Evolutionary conservation across 2,329 filamentous ascomycete genomes (phyloP).

Genomic region (Sporothrix luriei): DNA sequence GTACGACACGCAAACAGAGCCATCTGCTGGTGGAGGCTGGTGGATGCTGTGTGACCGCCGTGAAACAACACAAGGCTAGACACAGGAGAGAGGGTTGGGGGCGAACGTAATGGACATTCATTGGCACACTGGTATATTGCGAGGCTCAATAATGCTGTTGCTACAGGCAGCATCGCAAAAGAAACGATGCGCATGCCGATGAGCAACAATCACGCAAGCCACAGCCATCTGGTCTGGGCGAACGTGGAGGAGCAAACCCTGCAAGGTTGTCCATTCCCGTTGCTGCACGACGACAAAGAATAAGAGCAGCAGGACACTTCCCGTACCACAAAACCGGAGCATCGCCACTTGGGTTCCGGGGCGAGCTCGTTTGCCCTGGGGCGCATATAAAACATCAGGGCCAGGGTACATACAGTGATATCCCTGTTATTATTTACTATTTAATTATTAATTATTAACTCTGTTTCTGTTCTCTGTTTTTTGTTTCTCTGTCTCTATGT

Average conservation of each 20-base stretch:
- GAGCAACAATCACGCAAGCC: slow-evolving; percentile 13
- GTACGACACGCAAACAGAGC: not conserved
- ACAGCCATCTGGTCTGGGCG: not conserved
- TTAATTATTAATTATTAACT: too few species aligned
- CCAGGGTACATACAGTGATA: not conserved
- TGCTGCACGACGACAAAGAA: slow-evolving; percentile 11
- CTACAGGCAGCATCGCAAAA: not conserved
- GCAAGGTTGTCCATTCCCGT: not conserved
- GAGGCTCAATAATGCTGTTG: slow-evolving; percentile 18
- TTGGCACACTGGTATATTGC: not conserved
- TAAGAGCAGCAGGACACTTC: not conserved
- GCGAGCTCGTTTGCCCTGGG: not conserved
- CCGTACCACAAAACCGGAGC: slow-evolving; percentile 19
- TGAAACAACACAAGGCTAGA: slow-evolving; percentile 29
- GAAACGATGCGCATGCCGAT: not conserved
- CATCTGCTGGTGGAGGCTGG: not conserved
- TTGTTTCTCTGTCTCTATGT: not conserved
- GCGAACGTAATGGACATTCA: not conserved
- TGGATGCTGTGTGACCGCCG: slow-evolving; percentile 23
- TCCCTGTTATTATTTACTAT: slow-evolving; percentile 9
- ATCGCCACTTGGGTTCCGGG: slow-evolving; percentile 26
- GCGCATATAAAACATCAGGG: not conserved
- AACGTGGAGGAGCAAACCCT: not conserved
- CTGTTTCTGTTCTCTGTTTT: not conserved
- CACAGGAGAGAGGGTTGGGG: slow-evolving; percentile 17